Conservation (phyloP, 2,329 filamentous ascomycete genomes). For the Diaporthe amygdali region DNA sequence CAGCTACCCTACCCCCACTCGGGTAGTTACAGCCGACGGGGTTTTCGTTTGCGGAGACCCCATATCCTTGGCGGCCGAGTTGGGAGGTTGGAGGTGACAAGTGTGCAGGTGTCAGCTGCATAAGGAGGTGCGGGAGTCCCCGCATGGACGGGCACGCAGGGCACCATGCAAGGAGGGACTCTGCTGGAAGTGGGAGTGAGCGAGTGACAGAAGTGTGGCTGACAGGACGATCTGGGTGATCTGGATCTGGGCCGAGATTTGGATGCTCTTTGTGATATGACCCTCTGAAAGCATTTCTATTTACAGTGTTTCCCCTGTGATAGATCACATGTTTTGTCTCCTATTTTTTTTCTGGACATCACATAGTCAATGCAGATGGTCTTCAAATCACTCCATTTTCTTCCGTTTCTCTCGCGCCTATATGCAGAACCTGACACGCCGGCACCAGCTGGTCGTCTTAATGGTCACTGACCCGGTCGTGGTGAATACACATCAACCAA, state of each 20-base stretch:
- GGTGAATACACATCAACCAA: not conserved
- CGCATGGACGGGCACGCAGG: slow-evolving; percentile 8
- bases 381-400: not conserved
- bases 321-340: not conserved
- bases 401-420: not conserved
- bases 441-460: not conserved
- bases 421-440: not conserved
- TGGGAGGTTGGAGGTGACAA: not conserved
- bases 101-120: not conserved
- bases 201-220: not conserved
- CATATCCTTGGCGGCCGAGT: not conserved
- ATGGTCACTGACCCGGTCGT: slow-evolving; percentile 12
- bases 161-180: slow-evolving; percentile 9
- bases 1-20: slow-evolving; percentile 11
- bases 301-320: not conserved
- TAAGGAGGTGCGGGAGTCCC: slow-evolving; percentile 14
- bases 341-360: not conserved
- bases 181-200: slow-evolving; percentile 5
- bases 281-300: not conserved
- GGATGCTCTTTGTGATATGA: slow-evolving; percentile 6
- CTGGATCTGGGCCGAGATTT: slow-evolving; percentile 13
- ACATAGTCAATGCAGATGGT: not conserved
- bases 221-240: slow-evolving; percentile 17
- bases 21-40: slow-evolving; percentile 4
- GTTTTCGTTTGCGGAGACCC: slow-evolving; percentile 5